Percentiles rank a stretch among this genome's conserved stretches.
Evolutionary conservation across 2,329 filamentous ascomycete species (phyloP).

Genomic region (Hirsutella rhossiliensis): DNA sequence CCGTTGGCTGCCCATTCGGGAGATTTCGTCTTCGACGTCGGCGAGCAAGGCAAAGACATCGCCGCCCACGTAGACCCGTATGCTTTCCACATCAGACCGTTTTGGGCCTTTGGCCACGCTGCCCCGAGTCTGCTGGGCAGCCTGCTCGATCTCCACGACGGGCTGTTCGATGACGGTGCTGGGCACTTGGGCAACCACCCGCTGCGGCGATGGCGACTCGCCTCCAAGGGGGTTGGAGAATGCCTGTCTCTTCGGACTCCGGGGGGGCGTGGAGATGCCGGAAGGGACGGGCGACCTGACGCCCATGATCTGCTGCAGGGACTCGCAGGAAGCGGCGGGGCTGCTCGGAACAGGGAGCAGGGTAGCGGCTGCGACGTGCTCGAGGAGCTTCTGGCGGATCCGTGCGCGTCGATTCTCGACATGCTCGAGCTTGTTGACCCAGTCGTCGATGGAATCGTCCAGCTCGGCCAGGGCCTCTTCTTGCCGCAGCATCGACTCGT

Average conservation of each 20-base stretch:
- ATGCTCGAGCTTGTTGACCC: conserved; percentile 68
- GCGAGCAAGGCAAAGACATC: conserved; percentile 55
- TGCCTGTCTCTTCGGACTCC: conserved; percentile 5
- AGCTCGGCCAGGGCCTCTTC: conserved; percentile 69
- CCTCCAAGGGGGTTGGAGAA: conserved; percentile 20
- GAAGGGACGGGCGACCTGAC: conserved; percentile 23
- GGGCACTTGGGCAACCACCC: not conserved
- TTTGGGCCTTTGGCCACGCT: conserved; percentile 12
- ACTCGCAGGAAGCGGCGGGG: conserved; percentile 20
- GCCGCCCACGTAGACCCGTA: conserved; percentile 55
- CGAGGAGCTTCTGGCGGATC: conserved; percentile 67
- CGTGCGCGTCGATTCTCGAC: conserved; percentile 66
- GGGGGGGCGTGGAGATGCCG: conserved; percentile 38
- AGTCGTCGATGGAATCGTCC: conserved; percentile 68
- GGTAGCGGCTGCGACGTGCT: conserved; percentile 65
- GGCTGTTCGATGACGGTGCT: conserved; percentile 24
- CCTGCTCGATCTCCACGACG: conserved; percentile 24
- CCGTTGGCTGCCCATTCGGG: conserved; percentile 18
- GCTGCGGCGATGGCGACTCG: conserved; percentile 19
- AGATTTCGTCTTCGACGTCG: conserved; percentile 45
- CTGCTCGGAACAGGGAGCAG: conserved; percentile 29
- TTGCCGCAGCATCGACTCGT: conserved; percentile 65
- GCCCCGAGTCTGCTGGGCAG: conserved; percentile 13
- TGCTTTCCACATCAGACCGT: conserved; percentile 45
- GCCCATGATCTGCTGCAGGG: conserved; percentile 28